Evolutionary conservation across 805 yeast species (phyloP).

Genomic region (Kodamaea neixiangensis): DNA sequence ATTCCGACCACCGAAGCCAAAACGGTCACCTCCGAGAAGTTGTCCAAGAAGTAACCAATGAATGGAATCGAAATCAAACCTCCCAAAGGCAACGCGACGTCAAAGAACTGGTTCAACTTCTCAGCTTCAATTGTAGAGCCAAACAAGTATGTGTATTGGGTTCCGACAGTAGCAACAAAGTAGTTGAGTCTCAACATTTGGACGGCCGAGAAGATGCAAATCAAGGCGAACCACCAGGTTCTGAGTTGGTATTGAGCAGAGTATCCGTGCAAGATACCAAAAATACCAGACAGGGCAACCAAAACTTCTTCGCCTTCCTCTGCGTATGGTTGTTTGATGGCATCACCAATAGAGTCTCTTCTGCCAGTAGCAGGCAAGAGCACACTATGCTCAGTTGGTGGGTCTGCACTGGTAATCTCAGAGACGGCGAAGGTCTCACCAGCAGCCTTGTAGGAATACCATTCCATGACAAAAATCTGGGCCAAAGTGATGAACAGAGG

Average conservation of each 20-base stretch:
- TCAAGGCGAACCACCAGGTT: conserved; percentile 54
- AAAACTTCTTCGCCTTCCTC: conserved; percentile 49
- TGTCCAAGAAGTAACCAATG: conserved; percentile 52
- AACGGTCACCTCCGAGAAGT: conserved; percentile 48
- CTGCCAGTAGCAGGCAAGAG: conserved; percentile 23
- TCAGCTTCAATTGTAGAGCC: conserved; percentile 40
- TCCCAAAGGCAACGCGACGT: conserved; percentile 56
- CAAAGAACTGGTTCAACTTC: conserved; percentile 48
- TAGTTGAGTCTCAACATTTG: conserved; percentile 60
- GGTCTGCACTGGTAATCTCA: neutral
- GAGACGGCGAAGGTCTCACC: neutral
- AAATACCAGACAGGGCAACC: conserved; percentile 45
- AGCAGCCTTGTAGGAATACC: conserved; percentile 48
- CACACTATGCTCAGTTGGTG: conserved; percentile 3
- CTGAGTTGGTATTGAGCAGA: conserved; percentile 50
- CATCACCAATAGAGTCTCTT: conserved; percentile 58
- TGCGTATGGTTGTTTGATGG: conserved; percentile 53
- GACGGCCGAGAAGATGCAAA: conserved; percentile 52
- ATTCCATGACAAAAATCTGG: conserved; percentile 51
- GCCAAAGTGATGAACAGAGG: conserved; percentile 51
- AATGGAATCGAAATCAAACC: conserved; percentile 57
- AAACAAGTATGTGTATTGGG: conserved; percentile 53
- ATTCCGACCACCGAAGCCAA: conserved; percentile 40
- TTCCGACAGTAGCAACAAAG: conserved; percentile 57
- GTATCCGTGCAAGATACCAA: conserved; percentile 56